Evolutionary conservation across 371 early-diverging fungal species (phyloP).

Genomic region (Polyrhizophydium stewartii): DNA sequence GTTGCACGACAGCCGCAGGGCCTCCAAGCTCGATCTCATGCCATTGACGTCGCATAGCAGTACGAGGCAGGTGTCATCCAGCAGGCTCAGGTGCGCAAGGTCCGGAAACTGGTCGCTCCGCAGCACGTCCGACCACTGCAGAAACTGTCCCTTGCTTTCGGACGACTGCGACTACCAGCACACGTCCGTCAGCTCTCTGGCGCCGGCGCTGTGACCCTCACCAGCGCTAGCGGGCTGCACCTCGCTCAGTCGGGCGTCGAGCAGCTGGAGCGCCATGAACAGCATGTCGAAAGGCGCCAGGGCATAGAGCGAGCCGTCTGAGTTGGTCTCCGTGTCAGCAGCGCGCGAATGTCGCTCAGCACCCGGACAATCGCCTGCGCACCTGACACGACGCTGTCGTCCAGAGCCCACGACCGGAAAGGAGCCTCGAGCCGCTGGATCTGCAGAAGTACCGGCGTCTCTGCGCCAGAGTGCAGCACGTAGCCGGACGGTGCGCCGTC

Average conservation of each 20-base stretch:
- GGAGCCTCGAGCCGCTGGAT: not conserved
- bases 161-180: too few species aligned
- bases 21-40: too few species aligned
- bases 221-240: too few species aligned
- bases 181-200: too few species aligned
- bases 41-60: conserved; percentile 11
- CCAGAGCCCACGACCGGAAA: not conserved
- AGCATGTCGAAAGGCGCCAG: conserved; percentile 24
- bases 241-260: too few species aligned
- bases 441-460: not conserved
- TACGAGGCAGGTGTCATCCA: not conserved
- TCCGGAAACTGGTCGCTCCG: conserved; percentile 8
- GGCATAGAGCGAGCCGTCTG: conserved; percentile 22
- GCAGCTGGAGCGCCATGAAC: conserved; percentile 18
- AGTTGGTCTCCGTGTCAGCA: too few species aligned
- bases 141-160: conserved; percentile 11
- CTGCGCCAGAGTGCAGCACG: too few species aligned
- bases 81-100: not conserved
- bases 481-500: too few species aligned
- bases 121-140: conserved; percentile 19
- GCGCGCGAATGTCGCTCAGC: not conserved
- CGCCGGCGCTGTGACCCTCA: too few species aligned
- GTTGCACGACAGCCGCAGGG: too few species aligned
- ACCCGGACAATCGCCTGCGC: not conserved
- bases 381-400: not conserved